A percentile compares a stretch with the other conserved stretches of the same genome.
Evolutionary conservation across 1,284 basidiomycete genomes (phyloP).

Genomic region (Cutaneotrichosporon mucoides): DNA sequence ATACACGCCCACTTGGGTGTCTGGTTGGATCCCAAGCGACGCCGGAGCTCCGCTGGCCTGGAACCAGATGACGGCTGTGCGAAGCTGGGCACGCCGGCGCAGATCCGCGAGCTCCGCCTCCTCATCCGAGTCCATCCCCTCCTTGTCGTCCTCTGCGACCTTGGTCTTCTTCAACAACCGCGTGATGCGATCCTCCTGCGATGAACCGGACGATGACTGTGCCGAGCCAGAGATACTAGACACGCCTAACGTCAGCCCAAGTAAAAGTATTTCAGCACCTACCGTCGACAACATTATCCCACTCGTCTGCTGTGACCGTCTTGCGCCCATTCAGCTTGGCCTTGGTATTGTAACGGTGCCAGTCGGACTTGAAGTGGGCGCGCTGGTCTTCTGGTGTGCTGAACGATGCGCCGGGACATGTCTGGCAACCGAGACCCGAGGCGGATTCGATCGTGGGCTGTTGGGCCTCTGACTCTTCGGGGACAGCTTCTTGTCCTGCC

Average conservation of each 20-base stretch:
- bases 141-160: neutral
- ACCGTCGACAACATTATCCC: conserved; percentile 75
- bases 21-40: conserved; percentile 46
- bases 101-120: conserved; percentile 46
- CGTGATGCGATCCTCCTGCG: conserved; percentile 50
- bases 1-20: conserved; percentile 87
- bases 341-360: conserved; percentile 98
- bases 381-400: conserved; percentile 75
- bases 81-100: conserved; percentile 53
- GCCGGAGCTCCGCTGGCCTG: conserved; percentile 53
- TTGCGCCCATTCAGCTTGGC: conserved; percentile 59
- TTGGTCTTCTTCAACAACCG: conserved; percentile 61
- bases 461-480: neutral
- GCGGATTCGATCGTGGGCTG: conserved; percentile 18
- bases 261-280: conserved; percentile 23
- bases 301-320: conserved; percentile 66
- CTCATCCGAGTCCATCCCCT: conserved; percentile 32
- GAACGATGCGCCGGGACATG: conserved; percentile 70
- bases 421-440: conserved; percentile 59
- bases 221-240: conserved; percentile 87
- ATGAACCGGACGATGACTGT: conserved; percentile 55
- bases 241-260: conserved; percentile 55
- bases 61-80: conserved; percentile 86
- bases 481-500: neutral
- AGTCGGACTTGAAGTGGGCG: conserved; percentile 86